These are phyloP conservation scores for Beauveria scarabaeidicola DNA, from an alignment of 2,329 filamentous ascomycete genomes.

Conservation along the genomic window DNA sequence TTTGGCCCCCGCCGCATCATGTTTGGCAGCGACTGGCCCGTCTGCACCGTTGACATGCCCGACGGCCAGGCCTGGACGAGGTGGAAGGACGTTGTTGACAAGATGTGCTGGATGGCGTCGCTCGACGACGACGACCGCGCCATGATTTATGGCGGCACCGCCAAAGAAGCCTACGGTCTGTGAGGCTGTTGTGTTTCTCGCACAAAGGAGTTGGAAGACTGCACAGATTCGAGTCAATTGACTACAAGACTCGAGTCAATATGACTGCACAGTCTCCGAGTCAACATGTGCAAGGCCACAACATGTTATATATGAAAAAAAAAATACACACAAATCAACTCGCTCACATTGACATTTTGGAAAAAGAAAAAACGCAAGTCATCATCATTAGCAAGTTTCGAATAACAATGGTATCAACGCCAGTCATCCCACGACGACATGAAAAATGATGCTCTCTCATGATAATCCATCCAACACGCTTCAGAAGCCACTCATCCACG, in stretches of 20 bases:
- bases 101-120: conserved; percentile 54
- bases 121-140: conserved; percentile 53
- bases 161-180: conserved; percentile 60
- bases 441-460: neutral
- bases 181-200: conserved; percentile 12
- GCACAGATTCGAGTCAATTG: too few species aligned
- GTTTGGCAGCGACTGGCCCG: conserved; percentile 92
- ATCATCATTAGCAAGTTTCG: neutral
- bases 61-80: conserved; percentile 55
- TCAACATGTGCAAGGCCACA: too few species aligned
- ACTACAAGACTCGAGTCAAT: too few species aligned
- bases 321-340: too few species aligned
- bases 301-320: too few species aligned
- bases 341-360: too few species aligned
- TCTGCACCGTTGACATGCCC: conserved; percentile 56
- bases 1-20: conserved; percentile 70
- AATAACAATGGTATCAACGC: neutral
- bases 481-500: too few species aligned
- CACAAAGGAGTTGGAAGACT: too few species aligned
- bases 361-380: neutral
- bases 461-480: too few species aligned
- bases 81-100: conserved; percentile 66
- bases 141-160: conserved; percentile 65
- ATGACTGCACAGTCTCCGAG: too few species aligned
- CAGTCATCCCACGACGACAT: neutral